Conservation (phyloP, 495 filamentous ascomycete genomes). For the Trichoderma erinaceum region DNA sequence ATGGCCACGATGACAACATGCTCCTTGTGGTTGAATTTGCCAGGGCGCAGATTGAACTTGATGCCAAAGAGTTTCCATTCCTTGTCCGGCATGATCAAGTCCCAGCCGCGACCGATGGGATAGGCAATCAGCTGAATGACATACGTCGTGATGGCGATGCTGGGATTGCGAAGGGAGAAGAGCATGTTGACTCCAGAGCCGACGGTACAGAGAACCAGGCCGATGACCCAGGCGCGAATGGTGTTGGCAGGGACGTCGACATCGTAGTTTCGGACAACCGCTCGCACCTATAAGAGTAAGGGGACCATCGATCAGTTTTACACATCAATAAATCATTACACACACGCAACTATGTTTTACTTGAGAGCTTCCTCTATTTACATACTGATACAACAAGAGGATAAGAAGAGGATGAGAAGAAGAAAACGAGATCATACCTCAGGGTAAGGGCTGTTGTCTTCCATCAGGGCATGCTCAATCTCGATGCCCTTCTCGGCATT, state of each 20-base stretch:
- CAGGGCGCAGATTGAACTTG: constrained; percentile 58
- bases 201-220: constrained; percentile 55
- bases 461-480: constrained; percentile 51
- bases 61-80: constrained; percentile 53
- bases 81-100: constrained; percentile 49
- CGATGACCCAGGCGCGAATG: constrained; percentile 65
- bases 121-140: constrained; percentile 66
- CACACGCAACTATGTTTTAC: background rate
- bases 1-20: constrained; percentile 73
- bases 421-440: constrained; percentile 40
- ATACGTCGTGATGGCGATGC: constrained; percentile 59
- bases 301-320: constrained; percentile 2
- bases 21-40: constrained; percentile 74
- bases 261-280: constrained; percentile 56
- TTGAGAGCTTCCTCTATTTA: constrained; percentile 24
- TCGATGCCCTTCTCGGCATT: constrained; percentile 49
- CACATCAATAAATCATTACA: background rate
- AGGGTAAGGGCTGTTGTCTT: constrained; percentile 65
- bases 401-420: background rate
- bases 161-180: constrained; percentile 60
- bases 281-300: constrained; percentile 55
- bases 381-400: constrained; percentile 21
- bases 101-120: constrained; percentile 57
- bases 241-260: constrained; percentile 64
- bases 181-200: constrained; percentile 67